Conservation (phyloP, 2,329 filamentous ascomycete species). For the Epichloe coenophiala region DNA sequence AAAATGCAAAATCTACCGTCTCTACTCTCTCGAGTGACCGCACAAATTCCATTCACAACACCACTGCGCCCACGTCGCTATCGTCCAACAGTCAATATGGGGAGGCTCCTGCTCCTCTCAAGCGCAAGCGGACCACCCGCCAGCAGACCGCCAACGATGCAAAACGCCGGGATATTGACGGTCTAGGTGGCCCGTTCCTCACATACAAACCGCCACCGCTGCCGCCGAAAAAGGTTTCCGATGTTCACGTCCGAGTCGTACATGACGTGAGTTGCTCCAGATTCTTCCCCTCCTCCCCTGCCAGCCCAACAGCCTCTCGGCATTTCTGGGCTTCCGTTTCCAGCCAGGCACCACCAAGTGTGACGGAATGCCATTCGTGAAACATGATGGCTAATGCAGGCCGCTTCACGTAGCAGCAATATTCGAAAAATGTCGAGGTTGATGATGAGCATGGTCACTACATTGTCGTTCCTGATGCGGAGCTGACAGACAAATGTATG, state of each 20-base stretch:
- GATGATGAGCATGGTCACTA: constrained; percentile 98
- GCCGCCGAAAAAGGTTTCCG: constrained; percentile 79
- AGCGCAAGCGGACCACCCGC: constrained; percentile 68
- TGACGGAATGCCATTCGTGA: background rate
- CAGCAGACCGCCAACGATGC: constrained; percentile 73
- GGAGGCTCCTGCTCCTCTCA: constrained; percentile 59
- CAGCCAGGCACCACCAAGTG: background rate
- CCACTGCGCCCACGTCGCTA: constrained; percentile 76
- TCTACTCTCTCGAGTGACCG: constrained; percentile 72
- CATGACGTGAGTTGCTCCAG: constrained; percentile 40
- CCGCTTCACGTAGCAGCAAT: constrained; percentile 15
- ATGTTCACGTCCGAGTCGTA: constrained; percentile 52
- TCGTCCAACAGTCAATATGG: constrained; percentile 51
- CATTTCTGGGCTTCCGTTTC: background rate
- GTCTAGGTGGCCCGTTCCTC: constrained; percentile 54
- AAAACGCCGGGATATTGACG: constrained; percentile 62
- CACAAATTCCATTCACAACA: constrained; percentile 67
- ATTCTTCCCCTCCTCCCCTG: background rate
- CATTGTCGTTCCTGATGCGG: constrained; percentile 76
- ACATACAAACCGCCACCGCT: constrained; percentile 79
- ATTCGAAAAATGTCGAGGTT: constrained; percentile 54
- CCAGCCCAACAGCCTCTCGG: background rate
- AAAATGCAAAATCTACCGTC: constrained; percentile 50
- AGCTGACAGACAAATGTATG: constrained; percentile 82
- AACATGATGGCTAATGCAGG: background rate